Conservation (phyloP, 495 filamentous ascomycete genomes). For the Penicillium coffeae region DNA sequence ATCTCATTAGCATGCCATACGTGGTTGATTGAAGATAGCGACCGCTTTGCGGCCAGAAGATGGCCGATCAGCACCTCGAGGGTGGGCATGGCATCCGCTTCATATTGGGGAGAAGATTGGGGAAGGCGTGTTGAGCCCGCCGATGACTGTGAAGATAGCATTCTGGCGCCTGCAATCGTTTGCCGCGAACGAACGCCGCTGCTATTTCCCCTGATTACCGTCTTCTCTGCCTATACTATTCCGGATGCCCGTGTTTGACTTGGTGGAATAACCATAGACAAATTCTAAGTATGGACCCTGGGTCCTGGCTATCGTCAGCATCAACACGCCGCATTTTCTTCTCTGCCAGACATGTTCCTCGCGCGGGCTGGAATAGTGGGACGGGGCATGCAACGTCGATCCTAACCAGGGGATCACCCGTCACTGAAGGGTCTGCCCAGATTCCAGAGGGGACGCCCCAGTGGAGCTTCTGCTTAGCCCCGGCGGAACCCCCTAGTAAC, state of each 20-base stretch:
- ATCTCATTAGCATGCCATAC: slow-evolving; percentile 88
- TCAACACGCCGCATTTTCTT: neutral
- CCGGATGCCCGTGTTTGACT: too few relatives aligned
- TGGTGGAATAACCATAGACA: too few relatives aligned
- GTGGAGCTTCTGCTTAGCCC: neutral
- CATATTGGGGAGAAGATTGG: slow-evolving; percentile 8
- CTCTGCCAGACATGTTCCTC: neutral
- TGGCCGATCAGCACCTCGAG: slow-evolving; percentile 75
- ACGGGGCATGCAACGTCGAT: neutral
- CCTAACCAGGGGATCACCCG: neutral
- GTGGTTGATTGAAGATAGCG: slow-evolving; percentile 78
- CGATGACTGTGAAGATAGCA: slow-evolving; percentile 36
- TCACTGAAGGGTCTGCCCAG: neutral
- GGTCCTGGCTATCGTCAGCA: neutral
- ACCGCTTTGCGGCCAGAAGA: slow-evolving; percentile 85
- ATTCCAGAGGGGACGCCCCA: neutral
- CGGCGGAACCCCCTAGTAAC: slow-evolving; percentile 2
- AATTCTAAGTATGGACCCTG: too few relatives aligned
- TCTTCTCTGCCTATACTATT: too few relatives aligned
- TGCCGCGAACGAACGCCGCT: too few relatives aligned
- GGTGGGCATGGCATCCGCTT: slow-evolving; percentile 25
- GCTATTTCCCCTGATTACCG: too few relatives aligned
- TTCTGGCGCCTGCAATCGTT: slow-evolving; percentile 14
- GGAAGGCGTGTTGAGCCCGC: slow-evolving; percentile 15
- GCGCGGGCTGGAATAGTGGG: neutral